Evolutionary conservation across 176 grass and related monocot species (phyloP).

Genomic region (Rhynchospora pubera): DNA sequence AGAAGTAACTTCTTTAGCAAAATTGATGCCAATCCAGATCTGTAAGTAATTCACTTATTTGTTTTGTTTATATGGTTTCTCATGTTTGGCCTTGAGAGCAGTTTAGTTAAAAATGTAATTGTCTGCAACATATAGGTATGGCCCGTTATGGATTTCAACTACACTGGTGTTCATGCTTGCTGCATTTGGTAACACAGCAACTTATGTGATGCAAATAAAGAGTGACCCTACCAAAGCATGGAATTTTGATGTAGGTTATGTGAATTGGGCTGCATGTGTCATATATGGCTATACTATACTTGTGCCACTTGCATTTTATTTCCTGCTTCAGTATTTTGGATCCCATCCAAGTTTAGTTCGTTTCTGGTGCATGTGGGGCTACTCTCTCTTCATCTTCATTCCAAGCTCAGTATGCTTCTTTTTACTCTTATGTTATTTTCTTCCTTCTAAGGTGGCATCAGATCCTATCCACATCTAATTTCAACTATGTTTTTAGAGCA

Average conservation of each 20-base stretch:
- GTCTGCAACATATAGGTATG: constrained; percentile 45
- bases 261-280: constrained; percentile 82
- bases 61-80: constrained; percentile 5
- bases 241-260: constrained; percentile 87
- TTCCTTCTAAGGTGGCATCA: constrained; percentile 8
- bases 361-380: constrained; percentile 98
- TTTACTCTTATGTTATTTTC: constrained; percentile 4
- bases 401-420: constrained; percentile 72
- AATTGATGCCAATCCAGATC: constrained; percentile 89
- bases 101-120: not conserved
- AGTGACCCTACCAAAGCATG: constrained; percentile 41
- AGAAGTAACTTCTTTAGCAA: constrained; percentile 84
- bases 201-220: constrained; percentile 71
- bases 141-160: constrained; percentile 83
- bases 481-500: not conserved
- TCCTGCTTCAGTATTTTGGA: constrained; percentile 92
- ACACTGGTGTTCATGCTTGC: constrained; percentile 84
- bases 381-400: constrained; percentile 90
- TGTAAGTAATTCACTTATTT: constrained; percentile 43
- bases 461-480: not conserved
- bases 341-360: constrained; percentile 53
- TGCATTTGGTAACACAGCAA: constrained; percentile 72
- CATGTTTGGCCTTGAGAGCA: constrained; percentile 4
- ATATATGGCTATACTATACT: constrained; percentile 80
- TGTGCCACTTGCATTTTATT: constrained; percentile 72